Evolutionary conservation across 805 yeast species (phyloP).

Genomic region (Scheffersomyces coipomensis): DNA sequence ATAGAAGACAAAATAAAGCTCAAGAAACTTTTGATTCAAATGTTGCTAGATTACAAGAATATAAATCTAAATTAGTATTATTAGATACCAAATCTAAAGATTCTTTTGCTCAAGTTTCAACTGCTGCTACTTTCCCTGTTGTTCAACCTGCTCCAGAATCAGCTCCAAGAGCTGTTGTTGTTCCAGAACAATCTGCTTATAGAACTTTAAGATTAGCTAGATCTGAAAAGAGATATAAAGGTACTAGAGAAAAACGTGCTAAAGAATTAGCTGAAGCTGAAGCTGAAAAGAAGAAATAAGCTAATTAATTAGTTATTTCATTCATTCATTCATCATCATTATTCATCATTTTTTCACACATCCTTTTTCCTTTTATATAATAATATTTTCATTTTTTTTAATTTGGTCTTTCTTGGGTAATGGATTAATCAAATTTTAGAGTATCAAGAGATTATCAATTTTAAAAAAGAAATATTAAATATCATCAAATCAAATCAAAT

Average conservation of each 20-base stretch:
- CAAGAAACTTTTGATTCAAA: constrained; percentile 92
- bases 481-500: no score
- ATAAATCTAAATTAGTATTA: constrained; percentile 92
- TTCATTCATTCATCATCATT: constrained; percentile 3
- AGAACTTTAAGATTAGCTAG: constrained; percentile 94
- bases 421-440: no score
- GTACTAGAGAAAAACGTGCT: constrained; percentile 98
- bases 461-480: no score
- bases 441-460: no score
- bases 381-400: no score
- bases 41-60: constrained; percentile 95
- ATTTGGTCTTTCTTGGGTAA: no score
- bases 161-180: constrained; percentile 87
- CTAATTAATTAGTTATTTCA: constrained; percentile 4
- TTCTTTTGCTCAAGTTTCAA: constrained; percentile 64
- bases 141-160: constrained; percentile 71
- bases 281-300: constrained; percentile 98
- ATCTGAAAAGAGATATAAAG: constrained; percentile 89
- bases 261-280: constrained; percentile 97
- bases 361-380: constrained; percentile 1
- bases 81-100: constrained; percentile 83
- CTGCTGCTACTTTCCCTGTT: constrained; percentile 88
- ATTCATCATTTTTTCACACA: constrained; percentile 1
- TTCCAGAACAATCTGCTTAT: constrained; percentile 72
- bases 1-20: constrained; percentile 98